phyloP scores from a whole-genome alignment of 192 early-diverging fungal genomes.

The Coemansia sp. region DNA sequence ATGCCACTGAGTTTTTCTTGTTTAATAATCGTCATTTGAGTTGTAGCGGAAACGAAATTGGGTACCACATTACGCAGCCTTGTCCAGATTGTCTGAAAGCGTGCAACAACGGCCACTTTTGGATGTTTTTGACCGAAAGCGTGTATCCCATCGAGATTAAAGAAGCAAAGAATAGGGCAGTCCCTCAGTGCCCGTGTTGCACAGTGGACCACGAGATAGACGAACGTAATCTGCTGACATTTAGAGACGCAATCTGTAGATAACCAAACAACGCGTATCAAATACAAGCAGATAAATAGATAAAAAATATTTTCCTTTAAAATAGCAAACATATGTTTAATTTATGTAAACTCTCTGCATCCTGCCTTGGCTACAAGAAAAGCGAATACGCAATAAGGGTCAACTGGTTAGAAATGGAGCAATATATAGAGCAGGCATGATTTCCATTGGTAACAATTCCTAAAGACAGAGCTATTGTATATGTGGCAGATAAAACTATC shows the following conservation, averaged over 20 bases:
- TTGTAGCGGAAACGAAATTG: slow-evolving; percentile 66
- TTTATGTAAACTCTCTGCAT: too few relatives aligned
- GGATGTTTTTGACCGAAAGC: slow-evolving; percentile 88
- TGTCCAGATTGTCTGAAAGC: slow-evolving; percentile 84
- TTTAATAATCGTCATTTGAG: neutral
- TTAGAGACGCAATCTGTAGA: slow-evolving; percentile 38
- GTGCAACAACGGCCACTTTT: slow-evolving; percentile 96
- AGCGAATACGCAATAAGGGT: too few relatives aligned
- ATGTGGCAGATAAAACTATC: too few relatives aligned
- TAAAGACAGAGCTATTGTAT: too few relatives aligned
- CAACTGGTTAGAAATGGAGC: too few relatives aligned
- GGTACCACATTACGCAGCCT: slow-evolving; percentile 79
- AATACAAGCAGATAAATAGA: too few relatives aligned
- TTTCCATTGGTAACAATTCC: too few relatives aligned
- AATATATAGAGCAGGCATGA: too few relatives aligned
- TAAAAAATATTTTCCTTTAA: neutral
- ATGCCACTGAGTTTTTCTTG: neutral
- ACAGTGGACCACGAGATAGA: slow-evolving; percentile 28
- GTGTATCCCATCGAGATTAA: slow-evolving; percentile 54
- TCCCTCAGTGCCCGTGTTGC: slow-evolving; percentile 16
- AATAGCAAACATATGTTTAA: too few relatives aligned
- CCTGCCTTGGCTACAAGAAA: too few relatives aligned
- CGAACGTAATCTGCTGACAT: slow-evolving; percentile 14
- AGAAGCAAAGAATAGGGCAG: slow-evolving; percentile 10
- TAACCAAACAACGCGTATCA: neutral